Evolutionary conservation across 345 rosid species (phyloP).

Genomic region (Tarenaya hassleriana): DNA sequence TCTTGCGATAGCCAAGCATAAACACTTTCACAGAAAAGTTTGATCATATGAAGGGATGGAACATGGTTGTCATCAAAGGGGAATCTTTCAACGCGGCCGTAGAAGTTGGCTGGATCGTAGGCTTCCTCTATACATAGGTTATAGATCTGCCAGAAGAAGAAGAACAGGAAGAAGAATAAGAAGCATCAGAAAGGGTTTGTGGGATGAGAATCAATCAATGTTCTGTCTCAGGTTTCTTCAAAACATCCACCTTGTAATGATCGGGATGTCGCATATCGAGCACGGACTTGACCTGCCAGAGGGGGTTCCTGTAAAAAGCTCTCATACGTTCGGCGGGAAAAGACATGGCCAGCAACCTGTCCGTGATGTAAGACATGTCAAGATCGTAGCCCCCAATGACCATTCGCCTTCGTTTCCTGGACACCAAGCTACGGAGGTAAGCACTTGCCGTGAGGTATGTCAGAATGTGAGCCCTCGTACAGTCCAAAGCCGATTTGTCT

Average conservation of each 20-base stretch:
- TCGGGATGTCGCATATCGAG: slow-evolving; percentile 71
- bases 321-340: slow-evolving; percentile 89
- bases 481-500: slow-evolving; percentile 21
- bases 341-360: slow-evolving; percentile 72
- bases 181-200: no score
- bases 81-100: slow-evolving; percentile 71
- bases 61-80: slow-evolving; percentile 95
- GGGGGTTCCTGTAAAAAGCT: slow-evolving; percentile 81
- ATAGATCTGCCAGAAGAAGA: slow-evolving; percentile 40
- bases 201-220: background rate
- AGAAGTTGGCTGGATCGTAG: slow-evolving; percentile 66
- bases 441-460: slow-evolving; percentile 46
- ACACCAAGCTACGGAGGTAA: slow-evolving; percentile 73
- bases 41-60: slow-evolving; percentile 70
- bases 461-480: slow-evolving; percentile 35
- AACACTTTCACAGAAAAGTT: slow-evolving; percentile 74
- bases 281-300: slow-evolving; percentile 95
- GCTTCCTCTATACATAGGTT: slow-evolving; percentile 81
- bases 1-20: slow-evolving; percentile 70
- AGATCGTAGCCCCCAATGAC: slow-evolving; percentile 83
- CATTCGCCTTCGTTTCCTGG: slow-evolving; percentile 74
- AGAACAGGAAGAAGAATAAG: no score
- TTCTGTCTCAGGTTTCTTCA: background rate
- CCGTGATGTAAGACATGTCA: slow-evolving; percentile 89
- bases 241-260: slow-evolving; percentile 63